phyloP scores from a whole-genome alignment of 768 basidiomycete genomes.

The Lentinula sp. region DNA sequence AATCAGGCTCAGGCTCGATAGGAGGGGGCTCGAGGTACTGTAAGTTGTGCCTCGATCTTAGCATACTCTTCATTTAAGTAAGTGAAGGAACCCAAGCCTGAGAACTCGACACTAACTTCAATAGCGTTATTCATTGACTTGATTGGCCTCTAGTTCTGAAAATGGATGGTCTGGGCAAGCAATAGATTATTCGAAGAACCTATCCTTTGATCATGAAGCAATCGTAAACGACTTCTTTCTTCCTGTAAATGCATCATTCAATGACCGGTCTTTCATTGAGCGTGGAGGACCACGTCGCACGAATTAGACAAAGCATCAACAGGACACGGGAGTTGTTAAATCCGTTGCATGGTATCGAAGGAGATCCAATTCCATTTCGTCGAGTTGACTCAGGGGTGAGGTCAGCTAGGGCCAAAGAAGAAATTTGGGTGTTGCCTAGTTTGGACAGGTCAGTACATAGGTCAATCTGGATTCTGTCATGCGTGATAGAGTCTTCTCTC shows the following conservation, averaged over 20 bases:
- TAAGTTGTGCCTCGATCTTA: constrained; percentile 4
- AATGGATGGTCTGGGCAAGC: not conserved
- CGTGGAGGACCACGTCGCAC: not conserved
- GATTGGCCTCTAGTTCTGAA: not conserved
- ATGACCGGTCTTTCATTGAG: not conserved
- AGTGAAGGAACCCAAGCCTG: not conserved
- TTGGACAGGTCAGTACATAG: not conserved
- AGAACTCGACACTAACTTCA: not conserved
- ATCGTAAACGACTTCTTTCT: not conserved
- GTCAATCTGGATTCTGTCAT: not conserved
- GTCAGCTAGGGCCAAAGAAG: not conserved
- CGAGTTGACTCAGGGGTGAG: not conserved
- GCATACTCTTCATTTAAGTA: constrained; percentile 2
- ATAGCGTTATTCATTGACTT: not conserved
- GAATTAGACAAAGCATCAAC: not conserved
- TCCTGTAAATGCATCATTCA: not conserved
- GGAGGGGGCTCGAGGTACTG: constrained; percentile 1
- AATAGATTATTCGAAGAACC: not conserved
- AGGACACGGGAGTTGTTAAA: not conserved
- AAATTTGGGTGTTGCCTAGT: not conserved
- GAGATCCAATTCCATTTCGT: not conserved
- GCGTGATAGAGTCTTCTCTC: not conserved
- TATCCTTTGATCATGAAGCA: not conserved
- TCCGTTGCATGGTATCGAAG: not conserved
- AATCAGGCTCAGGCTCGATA: not conserved